Evolutionary conservation across 2,329 filamentous ascomycete genomes (phyloP), one percentile per base, ranked within the genome.

Genomic region (Diatrype stigma): DNA sequence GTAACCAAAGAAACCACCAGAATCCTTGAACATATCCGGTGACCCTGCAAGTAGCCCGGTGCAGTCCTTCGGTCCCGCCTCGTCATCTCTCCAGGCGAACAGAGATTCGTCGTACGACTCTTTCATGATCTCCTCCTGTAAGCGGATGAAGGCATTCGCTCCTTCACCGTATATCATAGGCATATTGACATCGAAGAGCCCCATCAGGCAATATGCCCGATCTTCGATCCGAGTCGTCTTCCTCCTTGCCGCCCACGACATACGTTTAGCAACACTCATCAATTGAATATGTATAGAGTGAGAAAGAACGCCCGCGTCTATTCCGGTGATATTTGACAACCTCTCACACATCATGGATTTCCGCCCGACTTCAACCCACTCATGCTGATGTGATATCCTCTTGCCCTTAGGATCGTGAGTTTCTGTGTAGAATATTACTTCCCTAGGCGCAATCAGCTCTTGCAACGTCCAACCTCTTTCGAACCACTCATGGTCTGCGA

Each of bases 141-240:
- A 21, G 6, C 47, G 35, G n/a, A 42, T 42, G 37, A 49, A 49
- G 26, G 34, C 47, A 16, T 23, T 21, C 8, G 22, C 6, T 6
- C 37, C 35, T 26, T 49, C 47, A 5, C 47, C 47, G 22, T 49
- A 49, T n/a, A 49, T 37, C 17, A 44, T 28, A 23, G 47, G 21
- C 47, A 49, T 49, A 26, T 42, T 23, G 12, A 49, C 37, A 10
- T 26, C 38, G 47, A 49, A 49, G 35, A 49, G 21, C 5, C 47
- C 35, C 37, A 49, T 23, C 47, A 49, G 5, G 28, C 6, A 49
- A 38, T 49, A 49, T 10, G 47, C 37, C 5, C 37, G 3, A 21
- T 49, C 37, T 38, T 49, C 37, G 11, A 21, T 34, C 23, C 47
- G 2, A 6, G 37, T 12, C 10, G 38, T 44, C 37, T 42, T 12